Evolutionary conservation across 768 basidiomycete genomes (phyloP), one percentile per base, ranked within the genome.

Genomic region (Candolleomyces eurysporus): DNA sequence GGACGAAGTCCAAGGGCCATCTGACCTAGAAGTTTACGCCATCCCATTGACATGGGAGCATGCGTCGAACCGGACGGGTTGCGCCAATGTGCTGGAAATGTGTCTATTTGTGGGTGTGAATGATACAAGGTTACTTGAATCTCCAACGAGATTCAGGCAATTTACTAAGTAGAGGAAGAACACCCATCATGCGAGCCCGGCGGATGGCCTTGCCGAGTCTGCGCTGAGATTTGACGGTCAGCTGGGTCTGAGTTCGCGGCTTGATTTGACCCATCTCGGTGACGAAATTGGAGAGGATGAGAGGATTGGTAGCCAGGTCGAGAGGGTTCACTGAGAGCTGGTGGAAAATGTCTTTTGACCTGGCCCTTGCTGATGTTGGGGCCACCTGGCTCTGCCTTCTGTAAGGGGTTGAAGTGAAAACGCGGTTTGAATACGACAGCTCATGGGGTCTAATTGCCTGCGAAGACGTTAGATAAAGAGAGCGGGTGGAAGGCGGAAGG

Each of bases 101-200:
- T 11, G 54, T 49, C 57, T 58, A 49, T 39, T 36, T 21, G 40
- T 48, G 57, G 17, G n/a, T 11, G 16, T n/a, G 43, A 49, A 48
- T n/a, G 30, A 55, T 48, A 32, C 45, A 32, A 39, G 30, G 42
- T 31, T 30, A 31, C n/a, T 21, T 17, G 19, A 21, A 31, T 17
- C 9, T 36, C 45, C 45, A 45, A 21, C 26, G 5, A 19, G 45
- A 22, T 48, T 52, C 58, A 22, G 53, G 42, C 22, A 39, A 69
- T 66, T 65, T 76, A 69, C 80, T 80, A 65, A 81, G 77, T 17
- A 78, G 65, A 9, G 93, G 90, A 57, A 96, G 84, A 60, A 93
- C 70, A 45, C 96, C 96, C 91, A 96, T 95, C 82, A 89, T 88
- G 76, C 90, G 92, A 61, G 96, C 91, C 61, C 96, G 79, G 49